Conservation (phyloP, 257 asterid genomes). For the Solanum corneliomulleri region DNA sequence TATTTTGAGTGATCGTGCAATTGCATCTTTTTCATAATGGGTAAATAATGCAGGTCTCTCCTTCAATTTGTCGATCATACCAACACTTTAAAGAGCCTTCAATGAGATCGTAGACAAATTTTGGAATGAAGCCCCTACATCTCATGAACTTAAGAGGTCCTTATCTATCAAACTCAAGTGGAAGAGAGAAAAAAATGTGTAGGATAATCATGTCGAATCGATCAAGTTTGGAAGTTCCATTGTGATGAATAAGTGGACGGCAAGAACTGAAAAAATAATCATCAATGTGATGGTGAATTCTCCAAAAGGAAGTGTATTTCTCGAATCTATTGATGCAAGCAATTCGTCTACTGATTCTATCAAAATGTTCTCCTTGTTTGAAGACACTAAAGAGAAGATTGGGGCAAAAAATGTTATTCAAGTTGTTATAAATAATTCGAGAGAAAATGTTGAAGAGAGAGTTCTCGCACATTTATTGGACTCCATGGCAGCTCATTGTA, state of each 20-base stretch:
- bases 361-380: not conserved
- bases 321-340: not conserved
- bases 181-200: not conserved
- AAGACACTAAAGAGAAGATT: not conserved
- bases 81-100: not conserved
- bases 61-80: not conserved
- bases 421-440: not conserved
- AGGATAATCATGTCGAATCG: not conserved
- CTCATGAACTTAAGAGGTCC: not conserved
- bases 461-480: not conserved
- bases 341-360: not conserved
- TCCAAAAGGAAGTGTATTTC: not conserved
- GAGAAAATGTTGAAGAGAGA: not conserved
- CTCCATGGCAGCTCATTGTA: not conserved
- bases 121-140: not conserved
- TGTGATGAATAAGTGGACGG: not conserved
- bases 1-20: not conserved
- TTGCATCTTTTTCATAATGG: not conserved
- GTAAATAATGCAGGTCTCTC: not conserved
- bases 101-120: not conserved
- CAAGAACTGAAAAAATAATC: not conserved
- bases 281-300: not conserved
- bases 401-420: not conserved
- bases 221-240: not conserved
- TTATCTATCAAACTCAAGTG: not conserved